A percentile compares a stretch with the other conserved stretches of the same genome.
These are phyloP conservation scores for Xylaria sp. DNA, from an alignment of 2,329 filamentous ascomycete genomes.

Conservation along the genomic window DNA sequence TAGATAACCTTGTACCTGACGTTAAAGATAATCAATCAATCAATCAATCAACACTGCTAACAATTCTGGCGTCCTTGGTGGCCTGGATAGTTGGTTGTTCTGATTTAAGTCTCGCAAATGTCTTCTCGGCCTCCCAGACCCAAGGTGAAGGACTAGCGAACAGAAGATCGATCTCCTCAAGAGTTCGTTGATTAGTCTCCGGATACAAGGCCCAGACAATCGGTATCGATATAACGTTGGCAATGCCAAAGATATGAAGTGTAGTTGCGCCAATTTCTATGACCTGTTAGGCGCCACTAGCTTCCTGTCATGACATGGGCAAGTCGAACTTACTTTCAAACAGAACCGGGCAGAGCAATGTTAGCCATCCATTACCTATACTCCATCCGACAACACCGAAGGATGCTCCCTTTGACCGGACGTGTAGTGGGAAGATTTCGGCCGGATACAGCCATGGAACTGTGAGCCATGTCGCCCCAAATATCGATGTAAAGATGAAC, in stretches of 20 bases:
- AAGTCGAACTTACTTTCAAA: slow-evolving; percentile 45
- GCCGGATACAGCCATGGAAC: slow-evolving; percentile 73
- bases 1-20: too few species aligned
- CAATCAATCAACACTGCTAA: slow-evolving; percentile 44
- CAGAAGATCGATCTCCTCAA: slow-evolving; percentile 79
- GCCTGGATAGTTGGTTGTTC: slow-evolving; percentile 63
- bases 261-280: slow-evolving; percentile 73
- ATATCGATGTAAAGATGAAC: slow-evolving; percentile 73
- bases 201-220: slow-evolving; percentile 80
- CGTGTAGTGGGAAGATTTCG: slow-evolving; percentile 77
- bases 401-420: slow-evolving; percentile 78
- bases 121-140: slow-evolving; percentile 76
- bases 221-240: slow-evolving; percentile 72
- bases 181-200: slow-evolving; percentile 76
- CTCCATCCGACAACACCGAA: slow-evolving; percentile 81
- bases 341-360: slow-evolving; percentile 41
- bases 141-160: slow-evolving; percentile 74
- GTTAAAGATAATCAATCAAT: too few species aligned
- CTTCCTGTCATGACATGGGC: too few species aligned
- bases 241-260: slow-evolving; percentile 76
- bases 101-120: slow-evolving; percentile 69
- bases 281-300: slow-evolving; percentile 14
- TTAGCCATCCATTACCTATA: slow-evolving; percentile 75
- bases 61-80: slow-evolving; percentile 43
- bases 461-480: slow-evolving; percentile 71